Evolutionary conservation across 1,284 basidiomycete species (phyloP).

Genomic region (Heterobasidion parviporum): DNA sequence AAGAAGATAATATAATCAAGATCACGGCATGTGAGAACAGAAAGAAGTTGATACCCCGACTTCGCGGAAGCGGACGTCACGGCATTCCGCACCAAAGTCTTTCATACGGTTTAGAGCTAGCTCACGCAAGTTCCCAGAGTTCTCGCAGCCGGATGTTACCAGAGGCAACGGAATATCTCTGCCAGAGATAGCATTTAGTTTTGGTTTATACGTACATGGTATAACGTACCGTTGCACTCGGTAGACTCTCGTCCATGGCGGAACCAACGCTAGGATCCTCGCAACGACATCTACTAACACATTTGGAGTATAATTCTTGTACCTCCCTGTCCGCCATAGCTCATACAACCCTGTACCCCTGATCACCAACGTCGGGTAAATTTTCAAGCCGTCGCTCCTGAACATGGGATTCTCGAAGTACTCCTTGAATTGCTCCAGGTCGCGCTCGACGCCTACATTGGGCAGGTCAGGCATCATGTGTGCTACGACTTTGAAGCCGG

Average conservation of each 20-base stretch:
- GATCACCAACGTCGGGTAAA: constrained; percentile 98
- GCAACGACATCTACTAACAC: constrained; percentile 97
- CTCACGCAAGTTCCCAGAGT: constrained; percentile 94
- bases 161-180: constrained; percentile 96
- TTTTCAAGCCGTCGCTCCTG: constrained; percentile 94
- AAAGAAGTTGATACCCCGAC: constrained; percentile 69
- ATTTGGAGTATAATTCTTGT: constrained; percentile 99
- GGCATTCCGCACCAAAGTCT: constrained; percentile 96
- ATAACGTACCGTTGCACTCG: constrained; percentile 79
- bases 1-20: constrained; percentile 3
- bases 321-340: constrained; percentile 92
- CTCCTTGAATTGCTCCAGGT: constrained; percentile 97
- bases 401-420: constrained; percentile 99
- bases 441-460: constrained; percentile 94
- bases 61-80: constrained; percentile 96
- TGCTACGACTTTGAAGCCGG: constrained; percentile 98
- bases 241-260: constrained; percentile 98
- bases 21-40: constrained; percentile 5
- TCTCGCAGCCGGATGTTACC: constrained; percentile 95
- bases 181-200: constrained; percentile 6
- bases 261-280: constrained; percentile 91
- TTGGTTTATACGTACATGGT: constrained; percentile 1
- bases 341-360: constrained; percentile 97
- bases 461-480: constrained; percentile 99
- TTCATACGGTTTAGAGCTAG: constrained; percentile 96